Conservation (phyloP, 2,329 filamentous ascomycete genomes). For the Eurotiales sp. region DNA sequence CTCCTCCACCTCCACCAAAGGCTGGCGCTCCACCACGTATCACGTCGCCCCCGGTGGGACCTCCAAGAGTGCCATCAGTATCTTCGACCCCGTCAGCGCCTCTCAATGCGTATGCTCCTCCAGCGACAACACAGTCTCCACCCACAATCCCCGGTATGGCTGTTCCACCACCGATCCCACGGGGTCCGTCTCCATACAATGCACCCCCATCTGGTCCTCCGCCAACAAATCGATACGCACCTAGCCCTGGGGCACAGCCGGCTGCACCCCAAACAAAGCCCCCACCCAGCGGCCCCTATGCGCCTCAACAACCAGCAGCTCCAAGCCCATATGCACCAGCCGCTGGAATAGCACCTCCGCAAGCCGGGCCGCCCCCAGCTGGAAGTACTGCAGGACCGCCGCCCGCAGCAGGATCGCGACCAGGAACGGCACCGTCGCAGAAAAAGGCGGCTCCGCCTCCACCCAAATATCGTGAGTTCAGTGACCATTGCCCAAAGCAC, state of each 20-base stretch:
- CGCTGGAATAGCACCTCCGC: background rate
- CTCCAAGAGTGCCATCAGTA: conserved; percentile 31
- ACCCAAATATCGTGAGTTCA: conserved; percentile 66
- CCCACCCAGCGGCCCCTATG: conserved; percentile 55
- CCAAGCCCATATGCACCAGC: conserved; percentile 44
- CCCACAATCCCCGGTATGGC: conserved; percentile 37
- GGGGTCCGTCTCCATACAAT: conserved; percentile 82
- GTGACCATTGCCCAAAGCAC: no score
- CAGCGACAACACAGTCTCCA: conserved; percentile 36
- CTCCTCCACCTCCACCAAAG: conserved; percentile 81
- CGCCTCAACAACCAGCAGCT: conserved; percentile 47
- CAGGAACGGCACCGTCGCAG: conserved; percentile 46
- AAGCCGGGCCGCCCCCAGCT: conserved; percentile 41
- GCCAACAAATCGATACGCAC: conserved; percentile 73
- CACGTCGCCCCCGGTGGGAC: conserved; percentile 63
- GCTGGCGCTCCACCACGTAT: conserved; percentile 62
- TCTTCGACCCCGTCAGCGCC: conserved; percentile 28
- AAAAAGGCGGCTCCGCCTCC: conserved; percentile 46
- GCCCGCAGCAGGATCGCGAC: conserved; percentile 40
- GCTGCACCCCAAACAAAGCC: conserved; percentile 43
- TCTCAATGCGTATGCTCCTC: conserved; percentile 36
- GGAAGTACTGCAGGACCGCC: conserved; percentile 29
- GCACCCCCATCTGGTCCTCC: conserved; percentile 67
- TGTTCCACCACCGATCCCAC: conserved; percentile 58
- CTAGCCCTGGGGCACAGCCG: conserved; percentile 57